Percentiles rank a stretch among this genome's conserved stretches.
Conservation (phyloP, 768 basidiomycete genomes). For the Pleurotus sapidus region DNA sequence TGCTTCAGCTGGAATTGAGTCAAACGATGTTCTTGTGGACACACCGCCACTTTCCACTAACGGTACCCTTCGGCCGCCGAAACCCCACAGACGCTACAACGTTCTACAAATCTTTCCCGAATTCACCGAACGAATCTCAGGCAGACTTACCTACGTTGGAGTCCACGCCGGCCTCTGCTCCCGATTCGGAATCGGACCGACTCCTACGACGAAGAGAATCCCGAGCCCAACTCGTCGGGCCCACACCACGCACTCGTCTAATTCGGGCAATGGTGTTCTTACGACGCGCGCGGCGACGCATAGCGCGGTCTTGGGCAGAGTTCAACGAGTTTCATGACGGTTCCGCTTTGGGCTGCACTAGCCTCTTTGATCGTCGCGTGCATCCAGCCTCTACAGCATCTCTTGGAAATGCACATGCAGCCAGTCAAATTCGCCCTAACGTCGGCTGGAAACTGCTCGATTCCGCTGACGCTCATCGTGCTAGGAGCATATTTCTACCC, state of each 20-base stretch:
- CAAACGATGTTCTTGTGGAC: conserved; percentile 1
- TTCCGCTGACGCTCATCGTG: conserved; percentile 88
- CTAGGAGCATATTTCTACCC: conserved; percentile 90
- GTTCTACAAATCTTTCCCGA: conserved; percentile 70
- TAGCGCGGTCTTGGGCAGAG: conserved; percentile 29
- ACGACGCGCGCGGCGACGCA: conserved; percentile 20
- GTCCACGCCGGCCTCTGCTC: conserved; percentile 10
- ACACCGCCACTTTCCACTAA: conserved; percentile 5
- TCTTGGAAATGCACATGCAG: conserved; percentile 59
- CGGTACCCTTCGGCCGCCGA: conserved; percentile 10
- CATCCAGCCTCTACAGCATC: conserved; percentile 69
- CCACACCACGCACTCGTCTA: neutral
- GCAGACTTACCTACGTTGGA: conserved; percentile 27
- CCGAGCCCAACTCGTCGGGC: conserved; percentile 7
- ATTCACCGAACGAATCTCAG: conserved; percentile 44
- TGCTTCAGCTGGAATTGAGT: conserved; percentile 4
- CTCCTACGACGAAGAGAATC: conserved; percentile 12
- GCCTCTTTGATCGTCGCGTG: conserved; percentile 76
- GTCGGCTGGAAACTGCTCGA: conserved; percentile 70
- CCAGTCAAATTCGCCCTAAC: conserved; percentile 68
- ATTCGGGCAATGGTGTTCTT: conserved; percentile 8
- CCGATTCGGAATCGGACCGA: conserved; percentile 19
- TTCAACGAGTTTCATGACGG: conserved; percentile 83
- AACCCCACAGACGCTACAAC: conserved; percentile 26
- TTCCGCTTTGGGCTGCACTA: conserved; percentile 80